phyloP scores from a whole-genome alignment of 768 basidiomycete species.

The Austroboletus festivus region DNA sequence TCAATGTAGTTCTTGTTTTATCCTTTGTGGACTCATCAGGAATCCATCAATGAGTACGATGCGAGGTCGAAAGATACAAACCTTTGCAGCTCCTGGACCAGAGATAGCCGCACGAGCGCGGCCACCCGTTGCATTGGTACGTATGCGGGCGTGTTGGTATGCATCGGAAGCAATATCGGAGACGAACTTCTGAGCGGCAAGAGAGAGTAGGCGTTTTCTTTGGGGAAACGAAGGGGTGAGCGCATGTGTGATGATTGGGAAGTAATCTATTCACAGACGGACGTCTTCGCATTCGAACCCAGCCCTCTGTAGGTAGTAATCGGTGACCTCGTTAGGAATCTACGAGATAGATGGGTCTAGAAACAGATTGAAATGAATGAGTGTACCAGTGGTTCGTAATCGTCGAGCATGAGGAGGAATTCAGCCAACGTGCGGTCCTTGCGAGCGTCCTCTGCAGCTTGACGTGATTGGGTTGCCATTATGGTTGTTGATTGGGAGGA shows the following conservation, averaged over 20 bases:
- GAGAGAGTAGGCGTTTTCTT: slow-evolving; percentile 90
- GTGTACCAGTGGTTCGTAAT: slow-evolving; percentile 89
- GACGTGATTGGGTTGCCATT: slow-evolving; percentile 47
- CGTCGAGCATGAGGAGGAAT: slow-evolving; percentile 93
- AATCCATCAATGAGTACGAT: slow-evolving; percentile 3
- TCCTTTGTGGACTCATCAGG: slow-evolving; percentile 48
- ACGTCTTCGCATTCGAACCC: slow-evolving; percentile 96
- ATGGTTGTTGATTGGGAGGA: slow-evolving; percentile 18
- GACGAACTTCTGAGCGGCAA: slow-evolving; percentile 97
- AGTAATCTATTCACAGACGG: slow-evolving; percentile 60
- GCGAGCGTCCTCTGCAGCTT: slow-evolving; percentile 74
- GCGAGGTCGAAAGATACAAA: slow-evolving; percentile 29
- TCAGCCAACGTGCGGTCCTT: slow-evolving; percentile 91
- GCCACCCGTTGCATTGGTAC: slow-evolving; percentile 81
- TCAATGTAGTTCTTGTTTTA: slow-evolving; percentile 89
- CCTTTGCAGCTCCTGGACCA: slow-evolving; percentile 65
- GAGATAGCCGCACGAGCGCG: slow-evolving; percentile 54
- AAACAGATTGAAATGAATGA: neutral
- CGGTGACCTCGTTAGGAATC: slow-evolving; percentile 98
- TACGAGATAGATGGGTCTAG: slow-evolving; percentile 30
- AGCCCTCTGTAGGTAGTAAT: slow-evolving; percentile 93
- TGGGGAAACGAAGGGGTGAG: slow-evolving; percentile 1
- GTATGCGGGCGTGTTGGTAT: slow-evolving; percentile 95
- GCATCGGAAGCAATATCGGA: slow-evolving; percentile 96
- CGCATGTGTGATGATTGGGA: slow-evolving; percentile 2